A percentile compares a stretch with the other conserved stretches of the same genome.
Conservation (phyloP, 2,329 filamentous ascomycete species). For the Sporothrix globosa region DNA sequence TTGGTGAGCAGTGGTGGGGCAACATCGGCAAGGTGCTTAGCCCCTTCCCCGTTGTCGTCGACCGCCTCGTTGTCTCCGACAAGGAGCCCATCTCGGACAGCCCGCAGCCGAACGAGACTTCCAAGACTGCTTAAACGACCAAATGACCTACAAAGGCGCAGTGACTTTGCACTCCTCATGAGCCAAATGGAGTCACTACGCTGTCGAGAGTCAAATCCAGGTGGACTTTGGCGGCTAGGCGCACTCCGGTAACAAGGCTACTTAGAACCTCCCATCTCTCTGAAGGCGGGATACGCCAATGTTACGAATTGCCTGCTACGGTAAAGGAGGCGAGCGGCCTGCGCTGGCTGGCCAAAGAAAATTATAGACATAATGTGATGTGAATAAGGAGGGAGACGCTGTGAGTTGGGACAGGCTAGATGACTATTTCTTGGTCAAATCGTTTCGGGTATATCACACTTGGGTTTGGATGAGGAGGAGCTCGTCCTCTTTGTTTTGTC, state of each 20-base stretch:
- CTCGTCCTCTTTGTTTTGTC: slow-evolving; percentile 1
- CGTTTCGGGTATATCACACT: slow-evolving; percentile 27
- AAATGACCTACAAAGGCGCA: background rate
- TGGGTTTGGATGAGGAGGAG: slow-evolving; percentile 16
- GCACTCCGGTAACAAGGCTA: background rate
- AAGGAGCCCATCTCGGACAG: slow-evolving; percentile 46
- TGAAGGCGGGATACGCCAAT: background rate
- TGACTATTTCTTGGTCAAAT: slow-evolving; percentile 5
- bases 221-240: background rate
- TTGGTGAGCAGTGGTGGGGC: slow-evolving; percentile 72
- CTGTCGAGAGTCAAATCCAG: background rate
- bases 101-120: slow-evolving; percentile 38
- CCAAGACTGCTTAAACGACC: slow-evolving; percentile 16
- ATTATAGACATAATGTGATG: background rate
- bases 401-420: background rate
- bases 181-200: background rate
- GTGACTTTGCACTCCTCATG: background rate
- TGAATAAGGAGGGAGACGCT: slow-evolving; percentile 5
- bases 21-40: slow-evolving; percentile 70
- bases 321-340: background rate
- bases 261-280: background rate
- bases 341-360: background rate
- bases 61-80: slow-evolving; percentile 59
- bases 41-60: slow-evolving; percentile 65
- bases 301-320: background rate